Evolutionary conservation across 2,329 filamentous ascomycete species (phyloP), one percentile per base, ranked within the genome.

Genomic region (Aplosporella prunicola): DNA sequence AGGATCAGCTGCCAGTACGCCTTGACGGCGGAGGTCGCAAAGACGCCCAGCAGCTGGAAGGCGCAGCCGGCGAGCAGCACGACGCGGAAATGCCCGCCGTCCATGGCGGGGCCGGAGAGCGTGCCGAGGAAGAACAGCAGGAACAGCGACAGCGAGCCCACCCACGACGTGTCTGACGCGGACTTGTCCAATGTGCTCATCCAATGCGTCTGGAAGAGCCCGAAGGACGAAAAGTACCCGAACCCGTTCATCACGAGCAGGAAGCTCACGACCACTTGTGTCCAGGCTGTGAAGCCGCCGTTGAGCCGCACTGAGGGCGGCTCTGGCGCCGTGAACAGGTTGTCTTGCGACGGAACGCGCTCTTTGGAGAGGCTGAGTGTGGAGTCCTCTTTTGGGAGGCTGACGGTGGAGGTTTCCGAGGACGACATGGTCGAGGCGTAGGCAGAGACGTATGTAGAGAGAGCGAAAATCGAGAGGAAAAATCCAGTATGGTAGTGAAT

Each of bases 151-250:
- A 68, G 47, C 1, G 62, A 61, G 5, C 68, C 68, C 17, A 71
- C 65, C 67, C 68, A 71, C 5, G 64, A 63, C 25, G 71, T 66
- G 2, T 57, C 60, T 5, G 63, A 65, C 8, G 56, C 46, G 3
- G 56, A 39, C 11, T 47, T 45, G 9, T 25, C 14, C n/a, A 47
- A 33, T 1, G 60, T 46, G 16, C 38, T 49, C 2, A 22, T 58
- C 43, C 76, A 77, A 51, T 69, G 68, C 3, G 64, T 64, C 43
- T 76, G 71, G 39, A 72, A 76, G 3, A 69, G 64, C 3, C 72
- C 72, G 42, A 73, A 76, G n/a, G 67, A 67, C 29, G 65, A 68
- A 47, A 70, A 63, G 41, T 66, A 69, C 4, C 44, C 61, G 65
- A 74, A 45, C 13, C 41, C 36, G 14, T 45, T 45, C 32, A 45